Conservation (phyloP, 2,329 filamentous ascomycete genomes). For the Trichoderma semiorbis region DNA sequence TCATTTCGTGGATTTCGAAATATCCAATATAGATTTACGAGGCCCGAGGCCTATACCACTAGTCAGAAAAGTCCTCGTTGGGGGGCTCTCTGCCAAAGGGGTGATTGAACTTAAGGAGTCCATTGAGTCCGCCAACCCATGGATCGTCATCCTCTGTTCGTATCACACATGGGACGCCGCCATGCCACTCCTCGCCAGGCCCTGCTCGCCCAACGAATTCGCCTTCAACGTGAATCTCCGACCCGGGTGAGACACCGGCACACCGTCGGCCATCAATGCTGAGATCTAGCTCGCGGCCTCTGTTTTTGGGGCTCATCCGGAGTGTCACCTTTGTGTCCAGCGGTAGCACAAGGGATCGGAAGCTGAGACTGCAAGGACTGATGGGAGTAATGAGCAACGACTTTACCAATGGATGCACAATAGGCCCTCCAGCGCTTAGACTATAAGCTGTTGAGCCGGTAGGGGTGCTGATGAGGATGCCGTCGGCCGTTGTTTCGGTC, state of each 20-base stretch:
- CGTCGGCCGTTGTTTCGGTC: conserved; percentile 91
- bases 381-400: conserved; percentile 90
- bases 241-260: conserved; percentile 65
- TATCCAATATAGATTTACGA: conserved; percentile 6
- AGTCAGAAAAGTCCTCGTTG: conserved; percentile 30
- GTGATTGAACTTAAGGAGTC: conserved; percentile 93
- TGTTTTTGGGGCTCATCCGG: conserved; percentile 75
- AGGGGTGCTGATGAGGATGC: conserved; percentile 89
- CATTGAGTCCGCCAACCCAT: conserved; percentile 94
- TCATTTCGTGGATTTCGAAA: not conserved
- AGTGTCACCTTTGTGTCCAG: conserved; percentile 81
- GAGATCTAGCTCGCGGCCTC: conserved; percentile 71
- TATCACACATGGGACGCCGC: conserved; percentile 90
- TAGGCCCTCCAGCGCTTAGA: conserved; percentile 85
- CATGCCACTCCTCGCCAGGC: conserved; percentile 54
- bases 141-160: conserved; percentile 75
- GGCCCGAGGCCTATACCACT: conserved; percentile 17
- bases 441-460: conserved; percentile 96
- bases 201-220: conserved; percentile 62
- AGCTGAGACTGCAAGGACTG: conserved; percentile 86
- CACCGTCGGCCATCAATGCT: conserved; percentile 74
- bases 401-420: conserved; percentile 89
- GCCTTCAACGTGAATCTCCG: conserved; percentile 84
- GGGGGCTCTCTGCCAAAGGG: conserved; percentile 66
- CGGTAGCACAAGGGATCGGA: conserved; percentile 85